A percentile compares a stretch with the other conserved stretches of the same genome.
phyloP scores from a whole-genome alignment of 2,329 filamentous ascomycete species.

The Lasiodiplodia citricola region DNA sequence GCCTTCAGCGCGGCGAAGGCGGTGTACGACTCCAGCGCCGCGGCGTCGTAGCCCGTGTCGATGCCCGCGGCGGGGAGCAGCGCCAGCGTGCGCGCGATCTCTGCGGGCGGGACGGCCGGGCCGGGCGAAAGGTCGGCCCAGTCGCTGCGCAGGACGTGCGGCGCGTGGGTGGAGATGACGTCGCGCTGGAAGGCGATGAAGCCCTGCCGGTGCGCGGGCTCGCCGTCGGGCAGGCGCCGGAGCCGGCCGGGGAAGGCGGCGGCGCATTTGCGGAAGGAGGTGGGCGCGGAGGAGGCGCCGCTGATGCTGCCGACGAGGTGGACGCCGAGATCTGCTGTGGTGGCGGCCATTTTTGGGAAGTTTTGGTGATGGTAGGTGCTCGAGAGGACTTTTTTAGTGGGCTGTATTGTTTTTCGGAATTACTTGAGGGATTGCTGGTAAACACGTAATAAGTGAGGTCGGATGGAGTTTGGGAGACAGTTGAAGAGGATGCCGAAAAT shows the following conservation, averaged over 20 bases:
- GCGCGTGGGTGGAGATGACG: constrained; percentile 13
- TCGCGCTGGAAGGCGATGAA: constrained; percentile 28
- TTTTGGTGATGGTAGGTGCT: no score
- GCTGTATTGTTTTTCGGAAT: no score
- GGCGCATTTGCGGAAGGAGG: constrained; percentile 23
- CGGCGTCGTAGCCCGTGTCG: constrained; percentile 41
- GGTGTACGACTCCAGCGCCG: constrained; percentile 41
- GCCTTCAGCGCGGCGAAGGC: constrained; percentile 37
- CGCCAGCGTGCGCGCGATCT: not conserved
- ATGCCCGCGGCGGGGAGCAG: constrained; percentile 7
- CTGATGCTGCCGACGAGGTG: constrained; percentile 28
- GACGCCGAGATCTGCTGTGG: not conserved
- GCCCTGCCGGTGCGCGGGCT: constrained; percentile 27
- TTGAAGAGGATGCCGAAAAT: no score
- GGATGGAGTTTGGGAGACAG: no score
- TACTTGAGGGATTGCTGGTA: no score
- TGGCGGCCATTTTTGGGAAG: no score
- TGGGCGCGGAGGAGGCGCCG: constrained; percentile 6
- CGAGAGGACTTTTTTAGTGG: no score
- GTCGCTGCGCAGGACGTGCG: not conserved
- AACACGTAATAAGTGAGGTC: no score
- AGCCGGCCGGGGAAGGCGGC: constrained; percentile 26
- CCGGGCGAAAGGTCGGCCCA: not conserved
- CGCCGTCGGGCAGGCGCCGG: constrained; percentile 31
- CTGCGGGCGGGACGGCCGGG: not conserved